Base-by-base conservation (phyloP, 2,329 filamentous ascomycete species). In the Fusarium sacchari region DNA sequence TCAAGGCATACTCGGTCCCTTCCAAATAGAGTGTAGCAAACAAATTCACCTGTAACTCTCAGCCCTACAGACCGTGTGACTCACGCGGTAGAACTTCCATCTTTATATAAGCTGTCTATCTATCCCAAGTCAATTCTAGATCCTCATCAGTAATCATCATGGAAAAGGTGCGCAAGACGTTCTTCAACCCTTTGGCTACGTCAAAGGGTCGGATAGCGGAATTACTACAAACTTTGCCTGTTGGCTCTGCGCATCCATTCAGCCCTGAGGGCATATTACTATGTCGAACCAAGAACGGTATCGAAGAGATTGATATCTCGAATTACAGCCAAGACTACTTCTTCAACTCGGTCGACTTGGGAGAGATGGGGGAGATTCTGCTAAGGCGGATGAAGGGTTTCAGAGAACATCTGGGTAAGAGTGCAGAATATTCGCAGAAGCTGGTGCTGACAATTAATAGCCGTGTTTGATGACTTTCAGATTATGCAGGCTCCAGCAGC, bases 121-220 rank as follows among this genome's bases (percentile, higher is more conserved):
- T 15, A 10, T 1, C 6, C 6, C 22, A 14, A n/a, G 3, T 4
- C 13, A 17, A 43, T 28, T 14, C 12, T 18, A 13, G 6, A 20
- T 36, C 20, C 22, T 20, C 14, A 42, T 34, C 47, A 12, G 7
- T 6, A 62, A 28, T 37, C 47, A 67, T 37, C 10, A 69, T 69
- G 67, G 67, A 69, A 14, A 69, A 39, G 39, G 58, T 69, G 30
- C 67, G 67, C 18, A 69, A 69, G 40, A 69, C 67, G 1, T 69
- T 64, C 15, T 69, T 69, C n/a, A 50, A 69, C 40, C 67, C 67
- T 46, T 30, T 69, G 58, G 67, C 50, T 4, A 69, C 40, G 50
- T 43, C 65, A n/a, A 69, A 69, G 65, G 67, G 34, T 69, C 67
- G 39, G 15, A 64, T 69, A 18, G 18, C 34, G 10, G 39, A 53